Evolutionary conservation across 306 rosid genomes (phyloP), one percentile per base, ranked within the genome.

Genomic region (Cucurbita moschata): DNA sequence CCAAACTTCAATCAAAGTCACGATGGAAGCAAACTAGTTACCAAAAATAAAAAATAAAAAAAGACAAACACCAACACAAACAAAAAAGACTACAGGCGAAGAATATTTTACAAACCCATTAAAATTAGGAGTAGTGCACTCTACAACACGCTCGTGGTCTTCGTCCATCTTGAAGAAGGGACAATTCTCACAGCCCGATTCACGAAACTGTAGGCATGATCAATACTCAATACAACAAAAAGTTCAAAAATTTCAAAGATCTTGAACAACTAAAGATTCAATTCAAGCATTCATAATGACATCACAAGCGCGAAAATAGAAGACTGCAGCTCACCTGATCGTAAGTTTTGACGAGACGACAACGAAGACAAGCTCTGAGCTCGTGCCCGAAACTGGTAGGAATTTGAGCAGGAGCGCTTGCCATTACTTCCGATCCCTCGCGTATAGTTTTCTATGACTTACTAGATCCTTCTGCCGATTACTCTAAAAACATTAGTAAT

Each of bases 271-370:
- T 7, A 19, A 42, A 42, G 8, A 44, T 46, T 49, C 8, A 47
- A 47, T 12, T 21, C 14, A 11, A 65, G 15, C 53, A 65, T 19
- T 42, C 4, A 42, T 5, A 65, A 43, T 44, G 8, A 42, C 13
- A 65, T 42, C 35, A 3, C 10, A 42, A 65, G 49, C 13, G 4
- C 14, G 13, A 42, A 42, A 42, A 65, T 3, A 68, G 38, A 4
- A 67, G 52, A 46, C n/a, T 13, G 21, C 14, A 46, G 8, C 30
- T 21, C 10, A 92, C 98, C 98, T 94, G 98, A 75, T 94, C 98
- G 42, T 90, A 94, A 82, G 98, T 94, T 88, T 94, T 94, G 80
- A 90, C 92, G 40, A 93, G 98, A 74, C 97, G 97, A 75, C 98
- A 93, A 52, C 98, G 97, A 70, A 93, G 98, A 79, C 98, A 93